phyloP scores from a whole-genome alignment of 2,329 filamentous ascomycete species.

The Verticillium tricorpus region DNA sequence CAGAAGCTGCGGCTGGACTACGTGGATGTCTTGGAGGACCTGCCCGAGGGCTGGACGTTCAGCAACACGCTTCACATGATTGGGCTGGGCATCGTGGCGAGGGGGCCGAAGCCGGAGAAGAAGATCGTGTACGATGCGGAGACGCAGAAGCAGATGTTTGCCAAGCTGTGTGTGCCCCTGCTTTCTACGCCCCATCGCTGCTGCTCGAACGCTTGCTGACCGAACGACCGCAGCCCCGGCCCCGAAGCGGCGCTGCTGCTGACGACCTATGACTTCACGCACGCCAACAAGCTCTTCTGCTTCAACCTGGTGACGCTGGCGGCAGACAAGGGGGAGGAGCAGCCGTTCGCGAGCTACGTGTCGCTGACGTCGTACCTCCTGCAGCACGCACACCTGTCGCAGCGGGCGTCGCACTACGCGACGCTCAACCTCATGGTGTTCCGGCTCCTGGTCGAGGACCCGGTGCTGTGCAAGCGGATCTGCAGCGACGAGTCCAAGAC shows the following conservation, averaged over 20 bases:
- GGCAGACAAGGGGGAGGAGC: constrained; percentile 61
- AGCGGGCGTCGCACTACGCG: constrained; percentile 74
- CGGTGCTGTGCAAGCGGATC: constrained; percentile 73
- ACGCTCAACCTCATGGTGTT: constrained; percentile 82
- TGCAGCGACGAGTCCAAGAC: constrained; percentile 74
- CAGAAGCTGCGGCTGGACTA: constrained; percentile 67
- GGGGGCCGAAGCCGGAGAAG: constrained; percentile 60
- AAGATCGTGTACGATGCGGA: constrained; percentile 66
- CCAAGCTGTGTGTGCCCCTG: constrained; percentile 60
- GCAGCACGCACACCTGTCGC: constrained; percentile 85
- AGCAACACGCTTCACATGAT: constrained; percentile 78
- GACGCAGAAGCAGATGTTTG: constrained; percentile 77
- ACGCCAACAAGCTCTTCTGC: constrained; percentile 94
- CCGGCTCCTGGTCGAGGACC: constrained; percentile 82
- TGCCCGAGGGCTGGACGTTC: constrained; percentile 85
- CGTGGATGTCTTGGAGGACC: constrained; percentile 80
- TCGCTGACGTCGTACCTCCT: constrained; percentile 90
- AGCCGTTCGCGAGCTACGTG: constrained; percentile 75
- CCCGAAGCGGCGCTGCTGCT: constrained; percentile 76
- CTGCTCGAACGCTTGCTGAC: constrained; percentile 8
- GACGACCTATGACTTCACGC: constrained; percentile 86
- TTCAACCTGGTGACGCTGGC: constrained; percentile 69
- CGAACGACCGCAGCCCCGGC: constrained; percentile 55
- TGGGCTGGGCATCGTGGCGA: constrained; percentile 71
- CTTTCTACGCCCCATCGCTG: neutral